These are phyloP conservation scores for Curvularia lunata DNA, from an alignment of 2,329 filamentous ascomycete genomes.

Conservation along the genomic window DNA sequence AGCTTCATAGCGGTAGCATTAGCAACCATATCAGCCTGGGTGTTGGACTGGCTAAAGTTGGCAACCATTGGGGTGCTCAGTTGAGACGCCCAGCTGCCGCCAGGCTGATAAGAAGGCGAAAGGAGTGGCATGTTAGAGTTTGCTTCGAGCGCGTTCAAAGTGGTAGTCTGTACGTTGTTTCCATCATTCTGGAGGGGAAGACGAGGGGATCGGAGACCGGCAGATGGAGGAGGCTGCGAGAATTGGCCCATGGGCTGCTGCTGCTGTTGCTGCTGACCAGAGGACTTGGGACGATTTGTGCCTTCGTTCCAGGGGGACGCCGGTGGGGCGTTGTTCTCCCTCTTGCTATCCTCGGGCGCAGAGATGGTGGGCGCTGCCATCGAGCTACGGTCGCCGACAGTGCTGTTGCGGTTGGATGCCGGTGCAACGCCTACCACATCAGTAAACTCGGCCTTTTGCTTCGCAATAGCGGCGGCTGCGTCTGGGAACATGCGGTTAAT, in stretches of 20 bases:
- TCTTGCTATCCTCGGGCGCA: constrained; percentile 68
- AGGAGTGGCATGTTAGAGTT: constrained; percentile 79
- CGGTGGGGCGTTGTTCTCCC: constrained; percentile 66
- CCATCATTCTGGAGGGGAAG: constrained; percentile 69
- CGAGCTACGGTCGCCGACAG: constrained; percentile 76
- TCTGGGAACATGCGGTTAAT: constrained; percentile 99
- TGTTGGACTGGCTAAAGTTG: constrained; percentile 71
- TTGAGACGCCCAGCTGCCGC: constrained; percentile 98
- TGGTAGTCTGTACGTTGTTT: constrained; percentile 81
- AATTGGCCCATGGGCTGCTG: constrained; percentile 85
- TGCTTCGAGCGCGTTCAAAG: constrained; percentile 74
- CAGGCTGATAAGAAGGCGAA: constrained; percentile 76
- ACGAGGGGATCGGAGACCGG: constrained; percentile 80
- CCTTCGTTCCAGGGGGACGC: constrained; percentile 79
- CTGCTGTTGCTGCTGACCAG: constrained; percentile 65
- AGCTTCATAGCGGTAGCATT: constrained; percentile 99
- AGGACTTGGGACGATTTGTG: constrained; percentile 73
- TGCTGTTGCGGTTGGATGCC: constrained; percentile 90
- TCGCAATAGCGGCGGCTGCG: constrained; percentile 96
- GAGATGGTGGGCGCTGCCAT: constrained; percentile 78
- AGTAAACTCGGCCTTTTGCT: constrained; percentile 96
- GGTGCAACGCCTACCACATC: constrained; percentile 91
- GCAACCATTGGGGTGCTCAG: constrained; percentile 95
- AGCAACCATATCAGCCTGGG: constrained; percentile 95
- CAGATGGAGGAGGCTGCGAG: constrained; percentile 74